Evolutionary conservation across 495 filamentous ascomycete species (phyloP).

Genomic region (Penicillium argentinense): DNA sequence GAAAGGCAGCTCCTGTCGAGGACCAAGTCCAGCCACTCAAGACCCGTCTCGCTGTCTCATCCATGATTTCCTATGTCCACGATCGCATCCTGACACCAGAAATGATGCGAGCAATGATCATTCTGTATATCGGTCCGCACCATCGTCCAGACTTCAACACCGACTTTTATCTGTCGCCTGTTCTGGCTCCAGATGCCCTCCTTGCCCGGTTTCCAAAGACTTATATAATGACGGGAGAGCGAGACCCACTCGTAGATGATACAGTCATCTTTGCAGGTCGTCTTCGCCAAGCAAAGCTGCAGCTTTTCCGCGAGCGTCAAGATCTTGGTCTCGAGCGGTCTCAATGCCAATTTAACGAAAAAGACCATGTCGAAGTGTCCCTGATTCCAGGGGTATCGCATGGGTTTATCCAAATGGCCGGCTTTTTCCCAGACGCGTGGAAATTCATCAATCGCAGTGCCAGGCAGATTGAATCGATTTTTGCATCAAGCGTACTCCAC

Average conservation of each 20-base stretch:
- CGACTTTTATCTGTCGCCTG: slow-evolving; percentile 85
- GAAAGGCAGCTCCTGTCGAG: slow-evolving; percentile 42
- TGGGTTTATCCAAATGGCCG: slow-evolving; percentile 88
- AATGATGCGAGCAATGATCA: slow-evolving; percentile 99
- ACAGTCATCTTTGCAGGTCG: slow-evolving; percentile 93
- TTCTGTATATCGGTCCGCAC: slow-evolving; percentile 92
- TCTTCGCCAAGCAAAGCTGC: slow-evolving; percentile 76
- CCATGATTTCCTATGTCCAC: slow-evolving; percentile 97
- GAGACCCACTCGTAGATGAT: slow-evolving; percentile 94
- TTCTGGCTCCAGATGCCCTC: slow-evolving; percentile 81
- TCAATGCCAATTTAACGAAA: slow-evolving; percentile 65
- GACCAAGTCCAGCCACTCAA: slow-evolving; percentile 67
- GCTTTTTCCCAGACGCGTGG: slow-evolving; percentile 83
- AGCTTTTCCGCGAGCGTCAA: slow-evolving; percentile 58
- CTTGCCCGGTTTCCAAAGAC: slow-evolving; percentile 85
- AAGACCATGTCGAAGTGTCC: slow-evolving; percentile 74
- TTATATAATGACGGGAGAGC: slow-evolving; percentile 90
- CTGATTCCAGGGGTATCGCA: slow-evolving; percentile 87
- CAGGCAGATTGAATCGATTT: slow-evolving; percentile 74
- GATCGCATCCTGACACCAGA: slow-evolving; percentile 94
- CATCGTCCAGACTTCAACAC: slow-evolving; percentile 89
- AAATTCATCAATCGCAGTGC: slow-evolving; percentile 73
- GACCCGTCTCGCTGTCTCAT: slow-evolving; percentile 86
- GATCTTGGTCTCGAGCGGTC: slow-evolving; percentile 59
- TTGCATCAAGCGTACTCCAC: slow-evolving; percentile 50